These are phyloP conservation scores for Leccinum broughii DNA, from an alignment of 768 basidiomycete species.

Conservation along the genomic window DNA sequence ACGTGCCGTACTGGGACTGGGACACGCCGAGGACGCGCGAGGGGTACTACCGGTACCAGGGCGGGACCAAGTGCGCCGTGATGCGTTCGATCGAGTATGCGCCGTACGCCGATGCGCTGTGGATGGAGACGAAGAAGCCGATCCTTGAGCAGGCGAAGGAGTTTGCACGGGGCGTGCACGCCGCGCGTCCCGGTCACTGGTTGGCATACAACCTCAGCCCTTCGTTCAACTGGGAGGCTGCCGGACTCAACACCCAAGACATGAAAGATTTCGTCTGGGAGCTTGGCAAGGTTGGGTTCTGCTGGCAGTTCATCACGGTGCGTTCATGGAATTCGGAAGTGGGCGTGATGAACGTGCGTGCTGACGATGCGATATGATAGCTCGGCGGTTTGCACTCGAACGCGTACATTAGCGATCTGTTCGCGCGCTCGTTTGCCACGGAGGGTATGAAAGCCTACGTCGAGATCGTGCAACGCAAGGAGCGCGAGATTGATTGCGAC, in stretches of 20 bases:
- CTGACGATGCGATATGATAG: slow-evolving; percentile 38
- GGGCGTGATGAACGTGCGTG: slow-evolving; percentile 2
- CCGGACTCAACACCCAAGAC: slow-evolving; percentile 80
- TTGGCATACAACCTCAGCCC: slow-evolving; percentile 95
- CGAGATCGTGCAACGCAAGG: slow-evolving; percentile 87
- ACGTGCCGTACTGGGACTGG: slow-evolving; percentile 91
- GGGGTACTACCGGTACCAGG: slow-evolving; percentile 96
- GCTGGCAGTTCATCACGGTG: slow-evolving; percentile 99
- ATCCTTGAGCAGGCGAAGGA: slow-evolving; percentile 89
- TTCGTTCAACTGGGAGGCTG: slow-evolving; percentile 93
- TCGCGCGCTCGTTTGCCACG: slow-evolving; percentile 83
- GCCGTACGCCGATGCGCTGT: slow-evolving; percentile 87
- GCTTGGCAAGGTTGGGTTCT: slow-evolving; percentile 92
- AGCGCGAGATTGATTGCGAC: slow-evolving; percentile 92
- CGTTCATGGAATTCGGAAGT: slow-evolving; percentile 27
- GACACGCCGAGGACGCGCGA: slow-evolving; percentile 92
- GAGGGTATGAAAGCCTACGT: slow-evolving; percentile 99
- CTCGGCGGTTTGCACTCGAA: slow-evolving; percentile 97
- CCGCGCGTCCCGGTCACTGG: slow-evolving; percentile 86
- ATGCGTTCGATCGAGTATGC: slow-evolving; percentile 91
- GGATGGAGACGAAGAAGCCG: slow-evolving; percentile 98
- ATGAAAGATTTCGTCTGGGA: slow-evolving; percentile 93
- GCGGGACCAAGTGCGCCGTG: slow-evolving; percentile 92
- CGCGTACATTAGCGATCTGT: slow-evolving; percentile 92
- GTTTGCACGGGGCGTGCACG: slow-evolving; percentile 87